Conservation (phyloP, 139 green algal genomes). For the Desmodesmus armatus region DNA sequence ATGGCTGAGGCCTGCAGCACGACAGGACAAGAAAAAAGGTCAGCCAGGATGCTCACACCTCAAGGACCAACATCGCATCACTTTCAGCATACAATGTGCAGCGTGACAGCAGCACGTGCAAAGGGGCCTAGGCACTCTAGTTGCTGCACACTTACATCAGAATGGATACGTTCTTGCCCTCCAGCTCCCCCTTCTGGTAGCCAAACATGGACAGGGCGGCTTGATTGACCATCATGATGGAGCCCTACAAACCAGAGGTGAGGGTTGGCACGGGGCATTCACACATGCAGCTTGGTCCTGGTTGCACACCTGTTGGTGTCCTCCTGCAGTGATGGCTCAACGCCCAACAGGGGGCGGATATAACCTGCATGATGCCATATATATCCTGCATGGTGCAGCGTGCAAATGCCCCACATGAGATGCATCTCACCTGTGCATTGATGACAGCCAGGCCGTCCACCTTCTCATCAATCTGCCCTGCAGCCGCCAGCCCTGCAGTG, state of each 20-base stretch:
- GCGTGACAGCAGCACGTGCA: not conserved
- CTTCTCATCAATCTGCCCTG: constrained; percentile 24
- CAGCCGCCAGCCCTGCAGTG: not conserved
- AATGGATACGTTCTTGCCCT: constrained; percentile 61
- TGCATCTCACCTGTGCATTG: constrained; percentile 45
- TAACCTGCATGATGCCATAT: too few species aligned
- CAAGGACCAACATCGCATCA: not conserved
- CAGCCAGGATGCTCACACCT: not conserved
- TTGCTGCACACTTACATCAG: constrained; percentile 39
- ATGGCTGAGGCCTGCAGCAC: constrained; percentile 57
- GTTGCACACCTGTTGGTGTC: not conserved
- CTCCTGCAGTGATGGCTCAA: not conserved
- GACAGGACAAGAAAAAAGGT: not conserved
- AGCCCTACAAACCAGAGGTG: not conserved
- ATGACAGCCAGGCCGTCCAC: constrained; percentile 54
- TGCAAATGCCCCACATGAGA: not conserved
- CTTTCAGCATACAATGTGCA: not conserved
- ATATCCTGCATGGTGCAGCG: not conserved
- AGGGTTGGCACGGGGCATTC: not conserved
- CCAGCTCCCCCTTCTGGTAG: constrained; percentile 56
- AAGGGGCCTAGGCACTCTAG: not conserved
- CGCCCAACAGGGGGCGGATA: too few species aligned
- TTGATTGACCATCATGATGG: constrained; percentile 28
- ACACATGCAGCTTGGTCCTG: not conserved
- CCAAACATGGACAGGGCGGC: constrained; percentile 16